These are phyloP conservation scores for Casuarina cunninghamiana DNA, from an alignment of 306 rosid genomes.

Conservation along the genomic window DNA sequence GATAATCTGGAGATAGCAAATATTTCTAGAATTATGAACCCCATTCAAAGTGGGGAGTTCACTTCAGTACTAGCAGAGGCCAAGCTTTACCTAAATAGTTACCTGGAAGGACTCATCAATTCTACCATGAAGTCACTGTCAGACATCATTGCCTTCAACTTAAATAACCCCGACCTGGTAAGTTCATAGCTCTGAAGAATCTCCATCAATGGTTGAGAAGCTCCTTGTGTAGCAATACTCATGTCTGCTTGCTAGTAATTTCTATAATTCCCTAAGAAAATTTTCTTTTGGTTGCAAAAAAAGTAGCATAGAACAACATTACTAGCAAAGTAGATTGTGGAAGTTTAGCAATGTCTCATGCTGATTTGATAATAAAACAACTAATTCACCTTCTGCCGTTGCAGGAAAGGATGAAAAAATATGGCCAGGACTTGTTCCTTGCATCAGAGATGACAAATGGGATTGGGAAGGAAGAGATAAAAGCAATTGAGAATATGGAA, in stretches of 20 bases:
- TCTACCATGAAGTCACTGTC: constrained; percentile 28
- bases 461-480: constrained; percentile 21
- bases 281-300: too few relatives aligned
- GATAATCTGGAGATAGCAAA: constrained; percentile 34
- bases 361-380: too few relatives aligned
- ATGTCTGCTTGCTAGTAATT: background rate
- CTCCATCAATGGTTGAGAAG: background rate
- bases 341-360: too few relatives aligned
- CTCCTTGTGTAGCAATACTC: background rate
- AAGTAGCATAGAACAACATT: too few relatives aligned
- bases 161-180: constrained; percentile 18
- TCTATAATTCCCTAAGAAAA: background rate
- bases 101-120: constrained; percentile 23
- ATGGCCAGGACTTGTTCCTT: constrained; percentile 47
- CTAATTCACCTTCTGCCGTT: background rate
- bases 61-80: constrained; percentile 24
- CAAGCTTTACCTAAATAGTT: constrained; percentile 29
- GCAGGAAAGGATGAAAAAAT: constrained; percentile 47
- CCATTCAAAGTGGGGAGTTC: constrained; percentile 23
- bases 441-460: constrained; percentile 39
- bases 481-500: constrained; percentile 18
- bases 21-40: constrained; percentile 23
- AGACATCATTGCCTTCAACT: constrained; percentile 32
- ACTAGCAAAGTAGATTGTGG: too few relatives aligned
- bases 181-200: constrained; percentile 4